phyloP scores from a whole-genome alignment of 2,329 filamentous ascomycete genomes.

The Cytospora leucostoma region DNA sequence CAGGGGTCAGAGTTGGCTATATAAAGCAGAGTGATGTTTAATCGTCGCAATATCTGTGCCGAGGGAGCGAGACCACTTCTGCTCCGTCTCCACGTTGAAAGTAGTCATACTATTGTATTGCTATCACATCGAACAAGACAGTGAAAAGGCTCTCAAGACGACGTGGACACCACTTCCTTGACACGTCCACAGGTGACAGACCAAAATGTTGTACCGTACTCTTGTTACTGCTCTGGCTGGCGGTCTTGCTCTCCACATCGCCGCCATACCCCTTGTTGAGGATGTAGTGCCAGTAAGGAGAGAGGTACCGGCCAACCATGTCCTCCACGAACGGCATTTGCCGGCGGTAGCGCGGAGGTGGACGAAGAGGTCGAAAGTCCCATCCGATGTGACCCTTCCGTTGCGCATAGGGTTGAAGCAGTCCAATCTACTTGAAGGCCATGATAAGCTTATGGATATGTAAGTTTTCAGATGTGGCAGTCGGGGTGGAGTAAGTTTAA shows the following conservation, averaged over 20 bases:
- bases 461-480: not conserved
- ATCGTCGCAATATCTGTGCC: no score
- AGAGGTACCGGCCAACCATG: slow-evolving; percentile 30
- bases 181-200: not conserved
- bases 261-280: not conserved
- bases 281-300: slow-evolving; percentile 12
- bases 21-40: no score
- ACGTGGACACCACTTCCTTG: not conserved
- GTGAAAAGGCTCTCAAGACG: not conserved
- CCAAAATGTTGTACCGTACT: not conserved
- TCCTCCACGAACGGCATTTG: slow-evolving; percentile 35
- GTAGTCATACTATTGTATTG: not conserved
- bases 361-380: slow-evolving; percentile 34
- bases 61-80: no score
- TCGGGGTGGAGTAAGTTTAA: not conserved
- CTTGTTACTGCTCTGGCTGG: not conserved
- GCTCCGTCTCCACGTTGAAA: no score
- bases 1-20: no score
- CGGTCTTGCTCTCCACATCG: not conserved
- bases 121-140: not conserved
- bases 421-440: slow-evolving; percentile 37
- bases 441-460: slow-evolving; percentile 31
- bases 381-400: slow-evolving; percentile 32
- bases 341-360: slow-evolving; percentile 32
- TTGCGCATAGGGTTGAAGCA: slow-evolving; percentile 39